Evolutionary conservation across 2,329 filamentous ascomycete genomes (phyloP).

Genomic region (Bipolaris gigantea): DNA sequence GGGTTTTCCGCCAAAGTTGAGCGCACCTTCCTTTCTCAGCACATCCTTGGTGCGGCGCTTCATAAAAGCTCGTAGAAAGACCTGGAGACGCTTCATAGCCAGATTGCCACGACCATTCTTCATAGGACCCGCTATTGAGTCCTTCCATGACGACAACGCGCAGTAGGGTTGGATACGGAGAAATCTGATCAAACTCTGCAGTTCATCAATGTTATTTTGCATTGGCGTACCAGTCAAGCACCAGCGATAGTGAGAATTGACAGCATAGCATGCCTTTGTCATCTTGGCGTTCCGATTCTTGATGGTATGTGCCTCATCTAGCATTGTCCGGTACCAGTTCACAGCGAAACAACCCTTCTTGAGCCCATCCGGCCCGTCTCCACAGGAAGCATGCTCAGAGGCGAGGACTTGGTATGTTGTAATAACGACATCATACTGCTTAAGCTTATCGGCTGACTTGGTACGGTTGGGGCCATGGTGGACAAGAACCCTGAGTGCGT

Average conservation of each 20-base stretch:
- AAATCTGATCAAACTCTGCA: conserved; percentile 92
- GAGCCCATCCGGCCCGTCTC: conserved; percentile 60
- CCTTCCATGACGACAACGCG: conserved; percentile 83
- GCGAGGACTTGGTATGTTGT: conserved; percentile 96
- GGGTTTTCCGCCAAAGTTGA: conserved; percentile 73
- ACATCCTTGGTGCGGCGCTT: conserved; percentile 98
- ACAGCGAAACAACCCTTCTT: conserved; percentile 87
- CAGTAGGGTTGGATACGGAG: conserved; percentile 90
- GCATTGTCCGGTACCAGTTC: conserved; percentile 91
- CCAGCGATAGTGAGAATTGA: conserved; percentile 89
- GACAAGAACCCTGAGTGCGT: conserved; percentile 77
- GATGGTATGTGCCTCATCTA: conserved; percentile 97
- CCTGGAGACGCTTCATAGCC: conserved; percentile 82
- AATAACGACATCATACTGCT: conserved; percentile 89
- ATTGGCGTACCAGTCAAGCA: conserved; percentile 95
- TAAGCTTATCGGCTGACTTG: conserved; percentile 74
- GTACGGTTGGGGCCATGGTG: conserved; percentile 88
- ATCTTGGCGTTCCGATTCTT: conserved; percentile 97
- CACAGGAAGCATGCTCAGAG: conserved; percentile 78
- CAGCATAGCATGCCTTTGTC: conserved; percentile 85
- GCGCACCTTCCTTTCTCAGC: conserved; percentile 81
- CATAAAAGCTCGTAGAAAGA: conserved; percentile 91
- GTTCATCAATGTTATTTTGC: conserved; percentile 96
- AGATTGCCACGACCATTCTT: conserved; percentile 87
- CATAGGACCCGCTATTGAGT: conserved; percentile 85